Percentiles rank a stretch among this genome's conserved stretches.
phyloP scores from a whole-genome alignment of 1,284 basidiomycete species.

The Ceratorhiza oryzae-sativae region DNA sequence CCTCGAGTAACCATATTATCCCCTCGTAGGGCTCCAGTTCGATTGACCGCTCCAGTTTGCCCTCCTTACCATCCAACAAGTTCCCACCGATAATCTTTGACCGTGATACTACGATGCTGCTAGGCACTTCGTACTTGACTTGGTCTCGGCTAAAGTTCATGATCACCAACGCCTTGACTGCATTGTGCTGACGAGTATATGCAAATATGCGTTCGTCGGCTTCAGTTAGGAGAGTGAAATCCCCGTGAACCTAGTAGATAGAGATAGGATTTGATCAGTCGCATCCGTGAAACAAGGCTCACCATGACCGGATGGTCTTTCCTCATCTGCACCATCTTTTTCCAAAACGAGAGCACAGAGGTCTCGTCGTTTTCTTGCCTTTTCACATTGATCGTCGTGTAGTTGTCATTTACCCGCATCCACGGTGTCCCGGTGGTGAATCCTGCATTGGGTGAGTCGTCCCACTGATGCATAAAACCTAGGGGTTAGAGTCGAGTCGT shows the following conservation, averaged over 20 bases:
- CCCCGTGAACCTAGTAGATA: slow-evolving; percentile 60
- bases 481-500: background rate
- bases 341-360: slow-evolving; percentile 69
- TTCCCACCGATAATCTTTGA: background rate
- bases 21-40: slow-evolving; percentile 7
- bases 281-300: slow-evolving; percentile 43
- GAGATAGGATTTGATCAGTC: too few species aligned
- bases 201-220: slow-evolving; percentile 62
- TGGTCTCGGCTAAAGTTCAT: slow-evolving; percentile 60
- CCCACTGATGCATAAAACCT: slow-evolving; percentile 59
- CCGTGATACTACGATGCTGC: background rate
- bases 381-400: slow-evolving; percentile 65
- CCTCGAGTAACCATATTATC: slow-evolving; percentile 10
- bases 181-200: slow-evolving; percentile 58
- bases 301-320: slow-evolving; percentile 65
- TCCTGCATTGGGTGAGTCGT: slow-evolving; percentile 62
- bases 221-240: slow-evolving; percentile 59
- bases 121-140: slow-evolving; percentile 41
- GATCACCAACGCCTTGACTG: slow-evolving; percentile 53
- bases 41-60: background rate
- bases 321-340: slow-evolving; percentile 59
- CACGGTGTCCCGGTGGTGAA: slow-evolving; percentile 61
- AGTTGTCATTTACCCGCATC: slow-evolving; percentile 66
- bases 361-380: slow-evolving; percentile 57
- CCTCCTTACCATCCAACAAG: background rate